Evolutionary conservation across 768 basidiomycete species (phyloP).

Genomic region (Tulasnella sp.): DNA sequence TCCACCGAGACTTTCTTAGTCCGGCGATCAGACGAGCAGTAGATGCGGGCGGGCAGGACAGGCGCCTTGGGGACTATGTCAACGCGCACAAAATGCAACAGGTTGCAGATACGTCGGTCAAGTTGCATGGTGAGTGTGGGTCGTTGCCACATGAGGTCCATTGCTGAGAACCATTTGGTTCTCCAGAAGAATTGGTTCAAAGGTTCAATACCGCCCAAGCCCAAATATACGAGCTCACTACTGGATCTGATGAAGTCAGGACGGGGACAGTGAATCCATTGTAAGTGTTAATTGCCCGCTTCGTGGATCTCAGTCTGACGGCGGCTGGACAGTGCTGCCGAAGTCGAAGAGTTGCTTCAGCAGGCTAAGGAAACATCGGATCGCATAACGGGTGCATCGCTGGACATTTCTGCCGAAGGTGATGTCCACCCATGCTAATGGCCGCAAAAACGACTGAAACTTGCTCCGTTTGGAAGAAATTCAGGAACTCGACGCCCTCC

Average conservation of each 20-base stretch:
- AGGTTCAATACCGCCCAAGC: constrained; percentile 46
- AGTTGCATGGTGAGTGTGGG: constrained; percentile 41
- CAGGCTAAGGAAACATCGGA: constrained; percentile 51
- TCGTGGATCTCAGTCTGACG: constrained; percentile 1
- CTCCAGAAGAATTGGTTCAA: constrained; percentile 43
- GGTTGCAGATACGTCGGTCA: constrained; percentile 59
- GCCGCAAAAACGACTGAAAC: neutral
- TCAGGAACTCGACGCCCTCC: constrained; percentile 45
- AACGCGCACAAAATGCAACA: constrained; percentile 66
- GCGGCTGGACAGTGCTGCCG: constrained; percentile 39
- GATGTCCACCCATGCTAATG: neutral
- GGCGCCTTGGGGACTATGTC: constrained; percentile 73
- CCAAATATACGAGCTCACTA: constrained; percentile 40
- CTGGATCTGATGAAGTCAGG: constrained; percentile 50
- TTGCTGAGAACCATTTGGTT: neutral
- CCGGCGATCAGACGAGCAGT: constrained; percentile 53
- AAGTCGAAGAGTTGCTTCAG: constrained; percentile 43
- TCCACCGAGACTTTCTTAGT: constrained; percentile 70
- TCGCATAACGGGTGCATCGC: constrained; percentile 28
- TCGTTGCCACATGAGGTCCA: neutral
- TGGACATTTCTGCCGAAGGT: constrained; percentile 3
- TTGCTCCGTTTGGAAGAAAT: constrained; percentile 36
- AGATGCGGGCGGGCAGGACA: constrained; percentile 46
- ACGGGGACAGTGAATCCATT: constrained; percentile 34
- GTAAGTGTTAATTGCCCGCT: constrained; percentile 26